A percentile compares a stretch with the other conserved stretches of the same genome.
Conservation (phyloP, 345 rosid genomes). For the Acer negundo region DNA sequence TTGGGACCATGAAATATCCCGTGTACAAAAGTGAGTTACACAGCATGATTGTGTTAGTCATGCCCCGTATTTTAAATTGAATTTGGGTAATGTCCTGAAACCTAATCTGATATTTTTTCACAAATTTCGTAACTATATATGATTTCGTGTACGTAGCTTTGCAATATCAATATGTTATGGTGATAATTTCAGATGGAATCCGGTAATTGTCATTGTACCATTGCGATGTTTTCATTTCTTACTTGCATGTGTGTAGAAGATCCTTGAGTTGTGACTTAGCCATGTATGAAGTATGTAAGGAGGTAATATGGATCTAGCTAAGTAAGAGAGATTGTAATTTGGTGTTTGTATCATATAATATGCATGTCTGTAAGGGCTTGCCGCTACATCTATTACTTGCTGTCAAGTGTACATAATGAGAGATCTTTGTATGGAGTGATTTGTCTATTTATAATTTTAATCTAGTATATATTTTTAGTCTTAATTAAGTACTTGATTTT, state of each 20-base stretch:
- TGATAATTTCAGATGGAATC: slow-evolving; percentile 1
- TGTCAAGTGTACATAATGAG: slow-evolving; percentile 19
- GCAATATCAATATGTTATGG: background rate
- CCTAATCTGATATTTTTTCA: slow-evolving; percentile 6
- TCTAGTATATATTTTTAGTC: background rate
- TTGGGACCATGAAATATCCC: slow-evolving; percentile 62
- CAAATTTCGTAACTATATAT: background rate
- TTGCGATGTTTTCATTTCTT: slow-evolving; percentile 4
- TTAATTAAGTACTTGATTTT: background rate
- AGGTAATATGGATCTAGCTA: background rate
- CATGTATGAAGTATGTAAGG: background rate
- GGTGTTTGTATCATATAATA: background rate
- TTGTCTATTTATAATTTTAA: background rate
- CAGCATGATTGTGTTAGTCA: slow-evolving; percentile 8
- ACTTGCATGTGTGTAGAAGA: background rate
- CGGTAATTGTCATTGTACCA: background rate
- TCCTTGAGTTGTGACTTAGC: background rate
- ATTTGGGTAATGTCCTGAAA: slow-evolving; percentile 6
- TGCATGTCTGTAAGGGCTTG: slow-evolving; percentile 1
- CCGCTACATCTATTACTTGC: background rate
- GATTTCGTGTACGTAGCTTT: slow-evolving; percentile 21
- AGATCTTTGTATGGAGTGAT: background rate
- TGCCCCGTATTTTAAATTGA: background rate
- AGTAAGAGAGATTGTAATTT: background rate
- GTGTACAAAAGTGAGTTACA: background rate